Conservation (phyloP, 257 asterid genomes). For the Gardenia jasminoides region DNA sequence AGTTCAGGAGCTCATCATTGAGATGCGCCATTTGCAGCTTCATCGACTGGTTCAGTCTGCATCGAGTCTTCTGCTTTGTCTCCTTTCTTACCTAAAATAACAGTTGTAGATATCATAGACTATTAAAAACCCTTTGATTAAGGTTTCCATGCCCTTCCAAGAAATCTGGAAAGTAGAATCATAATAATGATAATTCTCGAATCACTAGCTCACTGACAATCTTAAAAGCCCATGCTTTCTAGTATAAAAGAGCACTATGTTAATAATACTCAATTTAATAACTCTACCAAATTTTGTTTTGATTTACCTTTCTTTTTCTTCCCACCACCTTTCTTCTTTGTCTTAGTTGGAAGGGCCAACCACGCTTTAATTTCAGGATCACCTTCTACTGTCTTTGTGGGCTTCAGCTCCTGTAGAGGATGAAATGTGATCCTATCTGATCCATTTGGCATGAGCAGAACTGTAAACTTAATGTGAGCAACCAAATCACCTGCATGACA, state of each 20-base stretch:
- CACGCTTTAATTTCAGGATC: constrained; percentile 90
- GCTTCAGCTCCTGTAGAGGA: constrained; percentile 78
- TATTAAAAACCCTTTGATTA: background rate
- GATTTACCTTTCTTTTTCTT: constrained; percentile 87
- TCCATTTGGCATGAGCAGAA: constrained; percentile 89
- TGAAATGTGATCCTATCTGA: constrained; percentile 83
- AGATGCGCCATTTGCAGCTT: constrained; percentile 29
- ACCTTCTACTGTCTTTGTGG: constrained; percentile 56
- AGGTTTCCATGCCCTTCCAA: background rate
- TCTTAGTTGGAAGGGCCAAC: constrained; percentile 63
- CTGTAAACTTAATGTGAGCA: constrained; percentile 90
- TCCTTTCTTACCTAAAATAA: constrained; percentile 59
- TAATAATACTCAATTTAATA: background rate
- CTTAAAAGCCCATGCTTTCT: background rate
- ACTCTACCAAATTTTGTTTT: background rate
- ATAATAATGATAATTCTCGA: background rate
- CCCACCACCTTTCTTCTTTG: constrained; percentile 95
- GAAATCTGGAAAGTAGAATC: background rate
- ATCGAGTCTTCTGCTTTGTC: constrained; percentile 51
- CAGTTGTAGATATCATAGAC: background rate
- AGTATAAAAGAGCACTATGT: background rate
- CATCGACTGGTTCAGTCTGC: constrained; percentile 47
- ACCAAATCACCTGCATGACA: constrained; percentile 73
- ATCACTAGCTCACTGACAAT: background rate
- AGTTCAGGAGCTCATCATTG: background rate